These are phyloP conservation scores for Babesia divergens DNA, from an alignment of 169 alveolate genomes.

Conservation along the genomic window DNA sequence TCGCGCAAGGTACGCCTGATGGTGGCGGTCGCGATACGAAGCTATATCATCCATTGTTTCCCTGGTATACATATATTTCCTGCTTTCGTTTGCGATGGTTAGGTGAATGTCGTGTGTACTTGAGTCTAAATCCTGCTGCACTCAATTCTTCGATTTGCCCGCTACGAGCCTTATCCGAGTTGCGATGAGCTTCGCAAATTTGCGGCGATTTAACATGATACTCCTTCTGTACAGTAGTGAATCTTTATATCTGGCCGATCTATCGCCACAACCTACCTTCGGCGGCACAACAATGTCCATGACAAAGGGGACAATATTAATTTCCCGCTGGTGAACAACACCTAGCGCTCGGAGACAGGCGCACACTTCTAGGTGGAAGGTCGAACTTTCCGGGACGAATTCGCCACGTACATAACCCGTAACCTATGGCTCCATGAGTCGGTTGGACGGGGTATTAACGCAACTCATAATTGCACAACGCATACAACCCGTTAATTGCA, in stretches of 20 bases:
- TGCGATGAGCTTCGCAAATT: slow-evolving; percentile 35
- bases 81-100: slow-evolving; percentile 61
- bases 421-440: too few relatives aligned
- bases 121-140: slow-evolving; percentile 51
- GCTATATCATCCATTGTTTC: slow-evolving; percentile 31
- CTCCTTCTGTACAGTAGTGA: slow-evolving; percentile 18
- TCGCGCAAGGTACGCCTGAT: slow-evolving; percentile 59
- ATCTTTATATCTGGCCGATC: neutral
- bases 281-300: slow-evolving; percentile 77
- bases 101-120: slow-evolving; percentile 63
- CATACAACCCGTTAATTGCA: too few relatives aligned
- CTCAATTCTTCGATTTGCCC: slow-evolving; percentile 32
- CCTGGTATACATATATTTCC: slow-evolving; percentile 41
- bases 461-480: too few relatives aligned
- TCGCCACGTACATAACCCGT: slow-evolving; percentile 34
- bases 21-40: slow-evolving; percentile 56
- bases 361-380: slow-evolving; percentile 78
- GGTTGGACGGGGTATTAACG: too few relatives aligned
- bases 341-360: slow-evolving; percentile 72
- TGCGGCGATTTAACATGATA: slow-evolving; percentile 26
- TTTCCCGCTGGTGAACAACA: slow-evolving; percentile 72
- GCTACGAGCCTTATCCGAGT: slow-evolving; percentile 54
- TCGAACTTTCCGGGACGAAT: slow-evolving; percentile 76
- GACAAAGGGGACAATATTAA: slow-evolving; percentile 72
- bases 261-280: slow-evolving; percentile 19